Percentiles rank a stretch among this genome's conserved stretches.
These are phyloP conservation scores for Dendrobium chrysotoxum DNA, from an alignment of 106 monocot species.

Conservation along the genomic window DNA sequence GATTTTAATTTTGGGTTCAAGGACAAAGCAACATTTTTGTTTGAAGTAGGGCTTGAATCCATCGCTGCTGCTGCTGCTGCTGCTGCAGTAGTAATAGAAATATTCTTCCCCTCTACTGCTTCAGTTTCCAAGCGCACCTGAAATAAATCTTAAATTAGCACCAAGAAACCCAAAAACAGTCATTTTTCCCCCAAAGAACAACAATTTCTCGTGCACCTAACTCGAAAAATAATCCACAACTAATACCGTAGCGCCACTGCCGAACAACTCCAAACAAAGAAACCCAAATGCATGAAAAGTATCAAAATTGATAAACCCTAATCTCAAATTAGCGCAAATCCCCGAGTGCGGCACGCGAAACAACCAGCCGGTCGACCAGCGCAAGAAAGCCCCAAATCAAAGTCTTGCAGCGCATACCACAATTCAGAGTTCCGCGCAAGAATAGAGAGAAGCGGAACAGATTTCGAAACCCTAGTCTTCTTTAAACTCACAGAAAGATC, in stretches of 20 bases:
- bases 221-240: neutral
- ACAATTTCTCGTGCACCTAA: neutral
- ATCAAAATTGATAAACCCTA: neutral
- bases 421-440: neutral
- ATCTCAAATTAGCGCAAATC: neutral
- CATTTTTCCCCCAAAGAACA: neutral
- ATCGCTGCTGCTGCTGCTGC: slow-evolving; percentile 12
- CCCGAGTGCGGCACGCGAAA: neutral
- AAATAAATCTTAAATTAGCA: neutral
- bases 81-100: slow-evolving; percentile 5
- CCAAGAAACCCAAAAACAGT: neutral
- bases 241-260: neutral
- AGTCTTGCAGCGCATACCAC: neutral
- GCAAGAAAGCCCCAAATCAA: neutral
- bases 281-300: neutral
- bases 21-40: slow-evolving; percentile 18
- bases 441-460: neutral
- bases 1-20: slow-evolving; percentile 31
- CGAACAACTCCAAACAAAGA: neutral
- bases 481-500: neutral
- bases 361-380: neutral
- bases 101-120: neutral
- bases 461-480: slow-evolving; percentile 5
- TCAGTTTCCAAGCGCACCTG: neutral
- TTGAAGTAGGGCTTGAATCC: slow-evolving; percentile 9